Base-by-base conservation (phyloP, 805 yeast species). In the Lipomyces yamanashiensis region DNA sequence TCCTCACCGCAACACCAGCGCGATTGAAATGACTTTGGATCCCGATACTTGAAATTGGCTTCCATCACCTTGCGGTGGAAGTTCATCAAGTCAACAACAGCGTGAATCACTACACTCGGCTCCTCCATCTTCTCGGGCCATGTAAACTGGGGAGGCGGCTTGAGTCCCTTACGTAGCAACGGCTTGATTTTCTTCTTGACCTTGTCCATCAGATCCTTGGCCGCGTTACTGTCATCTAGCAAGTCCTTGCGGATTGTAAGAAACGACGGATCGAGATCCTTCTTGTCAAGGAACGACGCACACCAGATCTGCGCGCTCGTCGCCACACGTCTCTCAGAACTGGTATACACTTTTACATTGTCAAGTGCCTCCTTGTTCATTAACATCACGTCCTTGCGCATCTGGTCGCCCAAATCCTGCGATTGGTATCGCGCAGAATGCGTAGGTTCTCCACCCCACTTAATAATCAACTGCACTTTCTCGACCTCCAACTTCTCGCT, bases 361-460 rank as follows among this genome's bases (percentile, higher is more conserved):
- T 90, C 86, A 72, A 95, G 80, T 8, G 95, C 91, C 45, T 87
- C 88, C 67, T 89, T 86, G 76, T 95, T 95, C 74, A 95, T 81
- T 63, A 95, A 81, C 73, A 90, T 87, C 71, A 92, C 84, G 75
- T 95, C 96, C 74, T 93, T 97, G 72, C 99, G 86, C 79, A 89
- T 83, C 76, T 92, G 97, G 74, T 93, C 98, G 58, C 99, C 99
- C 19, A 95, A 84, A 76, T 95, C 99, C 36, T 87, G 84, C 0
- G 97, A 96, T 78, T 95, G 99, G 74, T 91, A 89, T 67, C 87
- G 84, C 1, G 98, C 98, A 10, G 98, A 92, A 75, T 95, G 99
- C 1, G 99, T 95, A 6, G 99, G 98, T 76, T 95, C 99, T 67
- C 99, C 99, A 71, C 99, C 99, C 99, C 99, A 95, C 75, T 95